Evolutionary conservation across 2,329 filamentous ascomycete genomes (phyloP).

Genomic region (Mycosphaerella sp.): DNA sequence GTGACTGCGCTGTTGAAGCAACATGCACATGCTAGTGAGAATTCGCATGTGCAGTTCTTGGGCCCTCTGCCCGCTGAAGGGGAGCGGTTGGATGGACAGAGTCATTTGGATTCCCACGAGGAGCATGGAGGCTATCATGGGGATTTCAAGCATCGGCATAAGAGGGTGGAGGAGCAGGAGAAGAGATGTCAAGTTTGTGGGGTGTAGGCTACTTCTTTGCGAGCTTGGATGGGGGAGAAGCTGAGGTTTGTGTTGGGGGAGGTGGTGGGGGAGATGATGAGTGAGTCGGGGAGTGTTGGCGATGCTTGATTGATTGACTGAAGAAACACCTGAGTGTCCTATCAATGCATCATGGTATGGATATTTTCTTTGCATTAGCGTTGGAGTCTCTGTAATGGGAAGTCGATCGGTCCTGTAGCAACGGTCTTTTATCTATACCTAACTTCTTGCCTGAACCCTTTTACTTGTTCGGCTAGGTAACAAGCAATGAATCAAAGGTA

Average conservation of each 20-base stretch:
- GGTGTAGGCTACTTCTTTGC: slow-evolving; percentile 10
- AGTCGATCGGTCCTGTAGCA: too few species aligned
- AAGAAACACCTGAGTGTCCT: neutral
- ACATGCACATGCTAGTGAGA: slow-evolving; percentile 40
- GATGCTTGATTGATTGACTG: neutral
- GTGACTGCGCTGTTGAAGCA: slow-evolving; percentile 69
- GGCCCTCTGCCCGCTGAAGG: slow-evolving; percentile 38
- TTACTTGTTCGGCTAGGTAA: too few species aligned
- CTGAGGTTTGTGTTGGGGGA: neutral
- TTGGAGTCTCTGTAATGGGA: too few species aligned
- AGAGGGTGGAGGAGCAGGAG: slow-evolving; percentile 2
- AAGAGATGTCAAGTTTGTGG: slow-evolving; percentile 21
- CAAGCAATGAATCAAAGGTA: too few species aligned
- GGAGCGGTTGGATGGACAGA: slow-evolving; percentile 42
- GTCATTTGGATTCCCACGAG: slow-evolving; percentile 34
- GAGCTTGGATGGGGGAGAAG: neutral
- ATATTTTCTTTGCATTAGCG: too few species aligned
- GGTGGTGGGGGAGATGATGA: slow-evolving; percentile 6
- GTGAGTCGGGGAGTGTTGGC: slow-evolving; percentile 6
- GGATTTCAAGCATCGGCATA: slow-evolving; percentile 19
- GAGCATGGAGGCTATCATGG: slow-evolving; percentile 22
- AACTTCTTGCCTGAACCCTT: too few species aligned
- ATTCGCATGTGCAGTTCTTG: slow-evolving; percentile 39
- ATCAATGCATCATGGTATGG: neutral
- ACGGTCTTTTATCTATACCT: too few species aligned